Conservation (phyloP, 345 rosid genomes). For the Aquilaria sinensis region DNA sequence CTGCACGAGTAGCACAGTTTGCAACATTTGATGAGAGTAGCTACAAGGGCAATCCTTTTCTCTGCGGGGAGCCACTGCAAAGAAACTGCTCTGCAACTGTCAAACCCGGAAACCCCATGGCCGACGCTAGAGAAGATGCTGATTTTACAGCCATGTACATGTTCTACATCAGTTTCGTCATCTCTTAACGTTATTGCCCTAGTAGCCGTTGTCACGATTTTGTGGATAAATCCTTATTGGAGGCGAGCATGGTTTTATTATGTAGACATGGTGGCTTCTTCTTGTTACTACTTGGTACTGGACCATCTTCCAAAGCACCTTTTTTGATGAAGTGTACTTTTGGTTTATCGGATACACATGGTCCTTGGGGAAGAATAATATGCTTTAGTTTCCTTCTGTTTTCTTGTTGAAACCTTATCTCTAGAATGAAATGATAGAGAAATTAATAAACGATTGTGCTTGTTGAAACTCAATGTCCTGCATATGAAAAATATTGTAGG, state of each 20-base stretch:
- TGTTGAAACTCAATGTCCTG: too few species aligned
- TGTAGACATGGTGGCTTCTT: not conserved
- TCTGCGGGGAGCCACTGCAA: not conserved
- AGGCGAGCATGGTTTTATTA: constrained; percentile 1
- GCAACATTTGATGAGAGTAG: constrained; percentile 10
- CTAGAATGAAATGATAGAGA: too few species aligned
- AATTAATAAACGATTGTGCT: too few species aligned
- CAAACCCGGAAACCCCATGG: not conserved
- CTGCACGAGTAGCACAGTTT: constrained; percentile 7
- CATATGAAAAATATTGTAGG: too few species aligned
- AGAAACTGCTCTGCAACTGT: not conserved
- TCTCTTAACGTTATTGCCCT: not conserved
- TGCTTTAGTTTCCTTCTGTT: too few species aligned
- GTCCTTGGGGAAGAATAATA: too few species aligned
- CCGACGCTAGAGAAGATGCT: not conserved
- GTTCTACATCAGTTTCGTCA: not conserved
- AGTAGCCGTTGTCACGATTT: not conserved
- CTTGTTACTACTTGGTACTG: not conserved
- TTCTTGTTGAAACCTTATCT: too few species aligned
- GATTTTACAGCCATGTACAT: not conserved
- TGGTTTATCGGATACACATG: too few species aligned
- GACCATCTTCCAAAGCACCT: not conserved
- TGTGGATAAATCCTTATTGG: constrained; percentile 9
- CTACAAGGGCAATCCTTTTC: constrained; percentile 1
- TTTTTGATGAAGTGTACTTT: too few species aligned